These are phyloP conservation scores for Gracilaria gracilis DNA, from an alignment of 23 red algal species.

Conservation along the genomic window DNA sequence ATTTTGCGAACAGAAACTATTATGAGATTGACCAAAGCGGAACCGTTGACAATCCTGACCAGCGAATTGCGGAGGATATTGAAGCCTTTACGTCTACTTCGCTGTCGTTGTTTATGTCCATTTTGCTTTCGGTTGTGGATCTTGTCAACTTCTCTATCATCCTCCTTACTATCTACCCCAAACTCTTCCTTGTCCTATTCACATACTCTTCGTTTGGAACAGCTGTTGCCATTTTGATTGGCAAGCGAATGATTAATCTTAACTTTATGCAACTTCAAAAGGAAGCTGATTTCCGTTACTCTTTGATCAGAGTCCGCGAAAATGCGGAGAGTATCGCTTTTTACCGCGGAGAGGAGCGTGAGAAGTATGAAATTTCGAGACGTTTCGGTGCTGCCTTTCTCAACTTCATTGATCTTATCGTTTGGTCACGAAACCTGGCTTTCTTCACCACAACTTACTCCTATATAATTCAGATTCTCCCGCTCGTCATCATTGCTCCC, in stretches of 20 bases:
- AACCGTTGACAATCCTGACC: constrained; percentile 95
- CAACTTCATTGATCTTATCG: constrained; percentile 78
- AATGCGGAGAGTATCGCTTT: constrained; percentile 97
- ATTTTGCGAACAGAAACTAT: constrained; percentile 85
- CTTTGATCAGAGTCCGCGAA: constrained; percentile 91
- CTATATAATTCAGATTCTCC: constrained; percentile 96
- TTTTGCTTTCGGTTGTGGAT: constrained; percentile 88
- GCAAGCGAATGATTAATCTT: constrained; percentile 80
- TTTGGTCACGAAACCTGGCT: constrained; percentile 87
- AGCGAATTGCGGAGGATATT: constrained; percentile 95
- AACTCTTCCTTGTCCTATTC: constrained; percentile 85
- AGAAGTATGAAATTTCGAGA: constrained; percentile 57
- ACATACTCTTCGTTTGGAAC: constrained; percentile 87
- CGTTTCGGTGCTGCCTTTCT: constrained; percentile 75
- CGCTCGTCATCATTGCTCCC: constrained; percentile 87
- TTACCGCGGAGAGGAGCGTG: constrained; percentile 86
- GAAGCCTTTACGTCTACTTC: constrained; percentile 90
- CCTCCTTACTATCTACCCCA: constrained; percentile 90
- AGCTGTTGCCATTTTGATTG: constrained; percentile 70
- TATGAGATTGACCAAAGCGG: constrained; percentile 85
- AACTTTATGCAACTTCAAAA: constrained; percentile 90
- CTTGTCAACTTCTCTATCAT: constrained; percentile 90
- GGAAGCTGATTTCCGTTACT: constrained; percentile 98
- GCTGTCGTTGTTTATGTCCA: constrained; percentile 78
- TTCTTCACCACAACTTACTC: constrained; percentile 96